Percentiles rank a stretch among this genome's conserved stretches.
These are phyloP conservation scores for Suillus variegatus DNA, from an alignment of 768 basidiomycete species.

Conservation along the genomic window DNA sequence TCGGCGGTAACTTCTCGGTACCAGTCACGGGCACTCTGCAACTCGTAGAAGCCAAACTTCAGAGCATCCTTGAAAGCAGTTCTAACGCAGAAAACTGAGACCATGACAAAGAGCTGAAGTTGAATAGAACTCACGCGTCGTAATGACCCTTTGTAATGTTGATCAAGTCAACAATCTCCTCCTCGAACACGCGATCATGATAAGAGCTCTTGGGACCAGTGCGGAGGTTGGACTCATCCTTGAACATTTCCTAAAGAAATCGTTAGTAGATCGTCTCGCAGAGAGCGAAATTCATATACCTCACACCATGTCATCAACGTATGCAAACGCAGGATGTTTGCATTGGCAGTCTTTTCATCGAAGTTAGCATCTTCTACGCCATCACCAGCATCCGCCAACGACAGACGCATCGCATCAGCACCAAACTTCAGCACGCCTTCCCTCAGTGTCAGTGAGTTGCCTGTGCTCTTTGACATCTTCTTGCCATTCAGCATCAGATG, in stretches of 20 bases:
- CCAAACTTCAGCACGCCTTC: constrained; percentile 95
- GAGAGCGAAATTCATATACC: constrained; percentile 42
- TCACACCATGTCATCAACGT: constrained; percentile 93
- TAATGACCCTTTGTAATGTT: constrained; percentile 80
- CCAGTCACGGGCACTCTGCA: constrained; percentile 91
- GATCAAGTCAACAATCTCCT: constrained; percentile 87
- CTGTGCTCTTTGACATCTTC: constrained; percentile 98
- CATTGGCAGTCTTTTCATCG: constrained; percentile 97
- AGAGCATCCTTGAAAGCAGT: constrained; percentile 95
- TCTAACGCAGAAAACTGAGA: constrained; percentile 39
- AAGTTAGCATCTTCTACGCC: constrained; percentile 99
- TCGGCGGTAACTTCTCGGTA: constrained; percentile 92
- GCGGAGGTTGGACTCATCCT: constrained; percentile 70
- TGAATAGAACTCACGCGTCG: constrained; percentile 59
- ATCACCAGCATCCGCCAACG: constrained; percentile 95
- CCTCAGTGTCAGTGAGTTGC: constrained; percentile 89
- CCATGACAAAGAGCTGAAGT: neutral
- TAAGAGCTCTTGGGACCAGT: constrained; percentile 70
- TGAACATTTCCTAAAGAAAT: constrained; percentile 70
- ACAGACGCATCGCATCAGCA: constrained; percentile 90
- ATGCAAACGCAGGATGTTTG: constrained; percentile 90
- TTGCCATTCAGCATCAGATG: constrained; percentile 97
- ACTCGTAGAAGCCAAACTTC: constrained; percentile 94
- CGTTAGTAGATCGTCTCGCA: neutral
- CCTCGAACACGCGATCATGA: constrained; percentile 89